A percentile compares a stretch with the other conserved stretches of the same genome.
Evolutionary conservation across 2,329 filamentous ascomycete species (phyloP).

Genomic region (Apiospora koreana): DNA sequence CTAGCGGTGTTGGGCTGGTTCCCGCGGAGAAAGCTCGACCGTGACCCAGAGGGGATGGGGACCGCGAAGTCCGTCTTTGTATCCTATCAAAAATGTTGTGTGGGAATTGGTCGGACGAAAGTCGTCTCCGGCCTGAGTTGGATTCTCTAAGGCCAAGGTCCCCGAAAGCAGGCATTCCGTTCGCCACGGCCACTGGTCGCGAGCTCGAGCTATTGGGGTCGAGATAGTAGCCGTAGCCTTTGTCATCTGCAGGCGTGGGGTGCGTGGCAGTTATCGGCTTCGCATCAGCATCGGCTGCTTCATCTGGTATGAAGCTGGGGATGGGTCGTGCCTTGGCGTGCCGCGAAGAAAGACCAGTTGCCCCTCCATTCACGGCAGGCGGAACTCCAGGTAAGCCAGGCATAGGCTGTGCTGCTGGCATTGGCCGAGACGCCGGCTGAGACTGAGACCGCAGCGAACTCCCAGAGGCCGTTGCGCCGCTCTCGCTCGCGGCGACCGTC

Average conservation of each 20-base stretch:
- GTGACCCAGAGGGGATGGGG: constrained; percentile 57
- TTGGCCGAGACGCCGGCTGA: constrained; percentile 59
- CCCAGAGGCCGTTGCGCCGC: constrained; percentile 46
- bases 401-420: constrained; percentile 32
- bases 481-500: constrained; percentile 51
- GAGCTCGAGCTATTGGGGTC: constrained; percentile 28
- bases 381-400: constrained; percentile 31
- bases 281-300: constrained; percentile 47
- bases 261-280: constrained; percentile 38
- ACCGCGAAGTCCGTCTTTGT: constrained; percentile 51
- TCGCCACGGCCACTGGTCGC: constrained; percentile 31
- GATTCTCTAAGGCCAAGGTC: constrained; percentile 42
- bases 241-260: constrained; percentile 51
- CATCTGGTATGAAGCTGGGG: constrained; percentile 59
- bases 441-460: constrained; percentile 66
- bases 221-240: constrained; percentile 41
- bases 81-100: constrained; percentile 57
- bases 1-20: constrained; percentile 41
- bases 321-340: constrained; percentile 52
- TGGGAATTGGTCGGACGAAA: constrained; percentile 56
- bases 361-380: constrained; percentile 38
- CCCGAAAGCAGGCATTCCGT: constrained; percentile 47
- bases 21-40: constrained; percentile 45
- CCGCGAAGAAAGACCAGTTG: constrained; percentile 35
- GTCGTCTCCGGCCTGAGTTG: constrained; percentile 43